Percentiles rank a stretch among this genome's conserved stretches.
Evolutionary conservation across 371 early-diverging fungal species (phyloP).

Genomic region (Rhizopus sp.): DNA sequence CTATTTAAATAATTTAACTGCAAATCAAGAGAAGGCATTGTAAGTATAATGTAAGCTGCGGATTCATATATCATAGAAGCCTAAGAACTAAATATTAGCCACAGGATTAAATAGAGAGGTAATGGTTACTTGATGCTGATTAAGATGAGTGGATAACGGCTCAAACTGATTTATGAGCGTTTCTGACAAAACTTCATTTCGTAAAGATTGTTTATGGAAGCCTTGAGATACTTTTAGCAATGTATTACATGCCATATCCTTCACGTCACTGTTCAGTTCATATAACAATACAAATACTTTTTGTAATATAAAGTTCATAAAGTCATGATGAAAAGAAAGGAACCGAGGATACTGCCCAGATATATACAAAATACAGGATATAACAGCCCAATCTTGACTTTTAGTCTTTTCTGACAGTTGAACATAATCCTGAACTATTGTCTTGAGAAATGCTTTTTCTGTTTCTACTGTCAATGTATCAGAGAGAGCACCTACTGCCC

Average conservation of each 20-base stretch:
- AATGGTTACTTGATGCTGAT: slow-evolving; percentile 70
- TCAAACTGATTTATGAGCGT: not conserved
- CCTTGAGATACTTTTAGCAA: slow-evolving; percentile 95
- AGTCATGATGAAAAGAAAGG: slow-evolving; percentile 94
- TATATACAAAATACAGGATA: slow-evolving; percentile 98
- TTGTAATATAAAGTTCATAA: slow-evolving; percentile 95
- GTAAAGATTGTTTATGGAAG: not conserved
- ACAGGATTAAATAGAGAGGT: not conserved
- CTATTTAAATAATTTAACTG: slow-evolving; percentile 1
- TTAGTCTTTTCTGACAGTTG: slow-evolving; percentile 86
- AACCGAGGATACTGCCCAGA: slow-evolving; percentile 98
- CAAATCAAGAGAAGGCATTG: not conserved
- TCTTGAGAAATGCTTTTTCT: slow-evolving; percentile 92
- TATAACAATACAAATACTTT: slow-evolving; percentile 98
- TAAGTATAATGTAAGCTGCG: slow-evolving; percentile 61
- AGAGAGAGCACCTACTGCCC: slow-evolving; percentile 97
- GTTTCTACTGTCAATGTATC: slow-evolving; percentile 87
- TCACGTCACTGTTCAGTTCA: slow-evolving; percentile 92
- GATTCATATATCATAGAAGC: slow-evolving; percentile 91
- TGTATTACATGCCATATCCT: slow-evolving; percentile 99
- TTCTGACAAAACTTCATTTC: no score
- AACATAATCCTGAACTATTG: slow-evolving; percentile 86
- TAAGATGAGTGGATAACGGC: slow-evolving; percentile 76
- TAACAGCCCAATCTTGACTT: slow-evolving; percentile 97
- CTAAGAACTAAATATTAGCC: slow-evolving; percentile 26